Percentiles rank a stretch among this genome's conserved stretches.
phyloP scores from a whole-genome alignment of 345 rosid genomes.

The Hirschfeldia incana region DNA sequence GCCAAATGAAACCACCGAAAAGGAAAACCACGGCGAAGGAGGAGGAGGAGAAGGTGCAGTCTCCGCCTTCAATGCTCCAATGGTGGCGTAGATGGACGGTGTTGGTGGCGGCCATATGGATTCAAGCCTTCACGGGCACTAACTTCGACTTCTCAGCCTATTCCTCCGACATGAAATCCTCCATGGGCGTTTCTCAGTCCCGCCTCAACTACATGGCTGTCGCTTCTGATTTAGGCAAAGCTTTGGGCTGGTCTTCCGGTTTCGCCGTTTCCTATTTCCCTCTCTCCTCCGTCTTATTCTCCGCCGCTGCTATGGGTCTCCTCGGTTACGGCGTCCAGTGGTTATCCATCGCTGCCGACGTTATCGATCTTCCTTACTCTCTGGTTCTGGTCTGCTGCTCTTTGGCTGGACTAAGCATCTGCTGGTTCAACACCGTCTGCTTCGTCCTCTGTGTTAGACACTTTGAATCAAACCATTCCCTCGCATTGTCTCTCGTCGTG shows the following conservation, averaged over 20 bases:
- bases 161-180: slow-evolving; percentile 59
- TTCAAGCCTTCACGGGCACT: slow-evolving; percentile 85
- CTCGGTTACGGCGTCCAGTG: slow-evolving; percentile 70
- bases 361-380: slow-evolving; percentile 56
- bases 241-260: slow-evolving; percentile 77
- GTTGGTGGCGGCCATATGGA: slow-evolving; percentile 62
- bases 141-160: slow-evolving; percentile 79
- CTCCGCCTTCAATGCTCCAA: slow-evolving; percentile 4
- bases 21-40: background rate
- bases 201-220: slow-evolving; percentile 70
- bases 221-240: slow-evolving; percentile 80
- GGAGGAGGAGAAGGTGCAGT: background rate
- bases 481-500: slow-evolving; percentile 72
- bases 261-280: slow-evolving; percentile 54
- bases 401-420: slow-evolving; percentile 76
- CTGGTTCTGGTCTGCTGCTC: slow-evolving; percentile 71
- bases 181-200: slow-evolving; percentile 70
- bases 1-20: slow-evolving; percentile 11
- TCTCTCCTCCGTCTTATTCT: slow-evolving; percentile 52
- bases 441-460: slow-evolving; percentile 71
- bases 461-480: slow-evolving; percentile 56
- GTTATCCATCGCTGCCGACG: slow-evolving; percentile 47
- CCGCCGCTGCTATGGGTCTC: slow-evolving; percentile 58
- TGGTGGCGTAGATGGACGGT: slow-evolving; percentile 67
- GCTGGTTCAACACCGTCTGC: slow-evolving; percentile 93